Base-by-base conservation (phyloP, 2,329 filamentous ascomycete species). In the Ilyonectria robusta region DNA sequence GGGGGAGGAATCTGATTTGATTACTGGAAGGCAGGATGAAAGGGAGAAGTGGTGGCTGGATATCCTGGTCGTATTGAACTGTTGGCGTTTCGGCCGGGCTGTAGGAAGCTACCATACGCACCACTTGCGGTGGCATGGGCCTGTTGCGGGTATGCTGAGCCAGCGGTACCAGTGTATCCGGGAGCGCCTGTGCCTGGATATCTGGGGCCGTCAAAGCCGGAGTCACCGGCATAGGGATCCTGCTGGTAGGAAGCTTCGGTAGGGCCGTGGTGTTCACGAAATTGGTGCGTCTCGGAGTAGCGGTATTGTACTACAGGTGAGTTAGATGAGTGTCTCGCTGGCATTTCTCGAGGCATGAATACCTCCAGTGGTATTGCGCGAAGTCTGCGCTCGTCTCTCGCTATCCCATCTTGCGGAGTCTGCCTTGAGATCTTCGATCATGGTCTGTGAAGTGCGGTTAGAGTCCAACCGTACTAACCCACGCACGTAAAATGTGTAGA, bases 381-480 rank as follows among this genome's bases (percentile, higher is more conserved):
- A 84, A 72, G 83, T 86, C 79, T 86, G 86, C 75, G 84, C 85
- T 77, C 87, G 84, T 78, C 87, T 84, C 80, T 90, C 88, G 78
- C 84, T 85, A 74, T 89, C 87, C 88, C 88, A 90, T 67, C 87
- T 85, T 68, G 87, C 85, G 71, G 88, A 90, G 78, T 90, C 88
- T 78, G 85, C 86, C 75, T 90, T 90, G 64, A 90, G 80, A 72
- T 89, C 87, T 77, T 88, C 87, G 59, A 90, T 90, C 88, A 90
- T 90, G 65, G 88, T 87, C 88, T 90, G 42, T 21, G 10, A 19
- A 29, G 46, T 63, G 75, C 40, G 42, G n/a, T 10, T 19, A 6
- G 26, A 26, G 26, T 26, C 26, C 26, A 26, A 6, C 26, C 26
- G 6, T 26, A 26, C 26, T 26, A 26, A 5, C 26, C 26, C 5